Evolutionary conservation across 352 stramenopile species (phyloP).

Genomic region (Phytopythium vexans): DNA sequence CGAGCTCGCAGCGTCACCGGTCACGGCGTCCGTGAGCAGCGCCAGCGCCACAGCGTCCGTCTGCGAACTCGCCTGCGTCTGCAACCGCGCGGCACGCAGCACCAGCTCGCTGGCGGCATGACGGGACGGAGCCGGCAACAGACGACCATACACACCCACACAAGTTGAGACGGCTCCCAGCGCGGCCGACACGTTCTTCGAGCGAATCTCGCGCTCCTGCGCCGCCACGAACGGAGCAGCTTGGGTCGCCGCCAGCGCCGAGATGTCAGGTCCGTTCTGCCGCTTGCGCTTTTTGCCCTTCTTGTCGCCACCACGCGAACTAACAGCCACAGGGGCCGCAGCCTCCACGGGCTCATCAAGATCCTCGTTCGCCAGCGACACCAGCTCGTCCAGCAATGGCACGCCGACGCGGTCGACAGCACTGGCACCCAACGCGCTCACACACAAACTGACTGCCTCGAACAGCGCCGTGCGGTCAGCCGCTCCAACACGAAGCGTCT

Average conservation of each 20-base stretch:
- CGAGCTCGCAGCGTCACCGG: conserved; percentile 43
- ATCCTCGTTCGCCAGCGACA: conserved; percentile 26
- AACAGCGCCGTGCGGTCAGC: conserved; percentile 42
- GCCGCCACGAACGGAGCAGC: conserved; percentile 47
- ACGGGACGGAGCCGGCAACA: conserved; percentile 44
- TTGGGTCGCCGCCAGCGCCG: conserved; percentile 30
- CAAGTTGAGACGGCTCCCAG: conserved; percentile 51
- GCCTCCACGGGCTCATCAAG: conserved; percentile 5
- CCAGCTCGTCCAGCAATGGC: conserved; percentile 57
- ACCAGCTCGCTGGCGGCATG: conserved; percentile 40
- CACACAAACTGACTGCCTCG: conserved; percentile 42
- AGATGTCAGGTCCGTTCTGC: conserved; percentile 35
- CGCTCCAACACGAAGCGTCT: conserved; percentile 22
- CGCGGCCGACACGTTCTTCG: conserved; percentile 43
- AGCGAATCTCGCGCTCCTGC: conserved; percentile 38
- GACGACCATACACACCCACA: conserved; percentile 55
- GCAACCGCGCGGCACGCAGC: conserved; percentile 35
- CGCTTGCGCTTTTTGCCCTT: conserved; percentile 88
- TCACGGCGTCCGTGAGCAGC: conserved; percentile 53
- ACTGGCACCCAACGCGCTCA: conserved; percentile 54
- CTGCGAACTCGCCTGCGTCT: conserved; percentile 18
- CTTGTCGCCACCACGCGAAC: conserved; percentile 14
- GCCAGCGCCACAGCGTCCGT: conserved; percentile 43
- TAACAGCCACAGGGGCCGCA: conserved; percentile 12
- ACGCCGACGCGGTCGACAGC: conserved; percentile 71